phyloP scores from a whole-genome alignment of 345 rosid genomes.

The Eucalyptus grandis region DNA sequence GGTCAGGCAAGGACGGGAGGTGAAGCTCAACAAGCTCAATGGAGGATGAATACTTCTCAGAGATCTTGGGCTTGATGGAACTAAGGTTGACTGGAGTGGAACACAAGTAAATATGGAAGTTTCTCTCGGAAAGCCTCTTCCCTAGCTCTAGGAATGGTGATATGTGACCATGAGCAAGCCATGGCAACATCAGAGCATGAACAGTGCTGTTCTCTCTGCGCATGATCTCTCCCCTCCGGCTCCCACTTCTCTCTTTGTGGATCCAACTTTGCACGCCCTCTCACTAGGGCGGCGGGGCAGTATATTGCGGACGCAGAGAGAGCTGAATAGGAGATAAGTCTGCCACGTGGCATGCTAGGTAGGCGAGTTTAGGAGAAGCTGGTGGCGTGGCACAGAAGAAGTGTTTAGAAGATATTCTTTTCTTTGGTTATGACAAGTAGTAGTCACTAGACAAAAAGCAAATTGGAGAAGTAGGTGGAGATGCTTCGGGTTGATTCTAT shows the following conservation, averaged over 20 bases:
- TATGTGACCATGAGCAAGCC: slow-evolving; percentile 38
- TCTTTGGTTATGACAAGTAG: neutral
- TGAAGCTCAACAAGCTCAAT: slow-evolving; percentile 18
- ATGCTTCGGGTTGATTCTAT: neutral
- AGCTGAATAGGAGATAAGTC: neutral
- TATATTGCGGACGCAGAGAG: neutral
- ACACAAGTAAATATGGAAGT: slow-evolving; percentile 12
- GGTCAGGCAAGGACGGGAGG: slow-evolving; percentile 15
- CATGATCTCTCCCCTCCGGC: neutral
- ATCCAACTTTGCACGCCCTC: neutral
- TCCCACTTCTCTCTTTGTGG: neutral
- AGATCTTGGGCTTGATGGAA: neutral
- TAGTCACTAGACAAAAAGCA: neutral
- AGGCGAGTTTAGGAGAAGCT: neutral
- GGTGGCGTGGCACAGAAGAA: neutral
- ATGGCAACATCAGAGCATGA: slow-evolving; percentile 26
- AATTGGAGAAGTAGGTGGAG: neutral
- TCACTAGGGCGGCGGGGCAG: neutral
- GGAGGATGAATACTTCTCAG: neutral
- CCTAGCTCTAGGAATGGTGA: slow-evolving; percentile 28
- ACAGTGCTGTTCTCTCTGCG: neutral
- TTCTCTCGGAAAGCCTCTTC: slow-evolving; percentile 12
- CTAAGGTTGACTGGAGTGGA: slow-evolving; percentile 18
- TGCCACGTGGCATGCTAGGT: neutral
- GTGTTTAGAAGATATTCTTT: neutral